phyloP scores from a whole-genome alignment of 2,329 filamentous ascomycete species.

The Paecilomyces niveus region DNA sequence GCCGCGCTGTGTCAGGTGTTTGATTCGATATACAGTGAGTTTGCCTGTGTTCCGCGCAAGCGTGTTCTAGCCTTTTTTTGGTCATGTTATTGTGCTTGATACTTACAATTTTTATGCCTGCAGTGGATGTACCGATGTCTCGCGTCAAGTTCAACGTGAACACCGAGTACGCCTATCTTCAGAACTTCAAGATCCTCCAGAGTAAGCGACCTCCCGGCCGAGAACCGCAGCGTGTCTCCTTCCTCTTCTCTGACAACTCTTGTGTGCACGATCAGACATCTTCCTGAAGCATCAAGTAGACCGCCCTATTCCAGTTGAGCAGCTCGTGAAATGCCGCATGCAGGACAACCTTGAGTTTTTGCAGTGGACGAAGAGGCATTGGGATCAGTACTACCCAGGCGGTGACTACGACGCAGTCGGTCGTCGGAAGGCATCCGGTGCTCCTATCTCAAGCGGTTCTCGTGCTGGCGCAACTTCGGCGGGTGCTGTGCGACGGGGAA shows the following conservation, averaged over 20 bases:
- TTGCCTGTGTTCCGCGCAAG: neutral
- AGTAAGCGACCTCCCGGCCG: constrained; percentile 51
- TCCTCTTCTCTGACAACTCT: constrained; percentile 3
- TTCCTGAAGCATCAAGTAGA: constrained; percentile 85
- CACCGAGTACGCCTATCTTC: constrained; percentile 91
- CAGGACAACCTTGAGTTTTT: constrained; percentile 99
- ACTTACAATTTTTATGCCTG: constrained; percentile 10
- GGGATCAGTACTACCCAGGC: constrained; percentile 96
- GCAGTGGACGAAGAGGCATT: constrained; percentile 93
- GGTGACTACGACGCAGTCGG: constrained; percentile 90
- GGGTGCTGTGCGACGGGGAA: constrained; percentile 47
- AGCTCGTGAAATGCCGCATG: constrained; percentile 97
- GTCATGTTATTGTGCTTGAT: neutral
- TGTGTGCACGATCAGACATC: constrained; percentile 46
- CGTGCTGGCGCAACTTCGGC: constrained; percentile 43
- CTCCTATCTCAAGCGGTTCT: constrained; percentile 45
- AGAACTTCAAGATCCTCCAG: constrained; percentile 97
- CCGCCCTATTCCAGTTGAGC: constrained; percentile 80
- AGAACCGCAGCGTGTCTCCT: neutral
- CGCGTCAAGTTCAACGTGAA: constrained; percentile 98
- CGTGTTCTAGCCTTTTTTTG: neutral
- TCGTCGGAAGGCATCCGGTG: constrained; percentile 70
- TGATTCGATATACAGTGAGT: constrained; percentile 85
- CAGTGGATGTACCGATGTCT: constrained; percentile 84
- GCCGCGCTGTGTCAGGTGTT: constrained; percentile 95